Conservation (phyloP, 2,329 filamentous ascomycete genomes). For the Fusarium sp. region DNA sequence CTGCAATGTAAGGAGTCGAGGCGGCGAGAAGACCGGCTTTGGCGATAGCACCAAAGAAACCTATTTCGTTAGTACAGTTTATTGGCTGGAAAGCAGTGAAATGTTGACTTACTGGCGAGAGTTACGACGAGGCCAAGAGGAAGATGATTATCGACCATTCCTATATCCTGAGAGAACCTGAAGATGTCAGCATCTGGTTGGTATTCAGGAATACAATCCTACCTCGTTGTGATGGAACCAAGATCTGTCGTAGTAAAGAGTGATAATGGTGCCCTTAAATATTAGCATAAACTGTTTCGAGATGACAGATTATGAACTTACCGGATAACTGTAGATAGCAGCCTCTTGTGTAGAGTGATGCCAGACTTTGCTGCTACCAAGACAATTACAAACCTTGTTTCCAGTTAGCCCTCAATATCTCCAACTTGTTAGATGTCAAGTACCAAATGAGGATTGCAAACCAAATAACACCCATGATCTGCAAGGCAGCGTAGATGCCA, state of each 20-base stretch:
- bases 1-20: conserved; percentile 51
- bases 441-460: conserved; percentile 42
- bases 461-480: conserved; percentile 38
- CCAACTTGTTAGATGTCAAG: neutral
- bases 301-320: neutral
- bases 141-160: conserved; percentile 57
- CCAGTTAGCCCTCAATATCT: neutral
- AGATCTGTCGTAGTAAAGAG: conserved; percentile 56
- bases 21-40: conserved; percentile 43
- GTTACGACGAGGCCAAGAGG: conserved; percentile 52
- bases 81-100: neutral
- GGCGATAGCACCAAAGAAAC: conserved; percentile 49
- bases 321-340: conserved; percentile 43
- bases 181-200: neutral
- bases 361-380: conserved; percentile 46
- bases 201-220: neutral
- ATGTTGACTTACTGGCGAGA: conserved; percentile 49
- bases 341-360: conserved; percentile 40
- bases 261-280: conserved; percentile 52
- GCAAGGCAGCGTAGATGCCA: conserved; percentile 43
- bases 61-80: conserved; percentile 35
- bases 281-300: conserved; percentile 14
- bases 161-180: conserved; percentile 59
- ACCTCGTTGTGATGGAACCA: conserved; percentile 57
- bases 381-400: conserved; percentile 47